phyloP scores from a whole-genome alignment of 139 green algal species.

The Chlorella sp. region DNA sequence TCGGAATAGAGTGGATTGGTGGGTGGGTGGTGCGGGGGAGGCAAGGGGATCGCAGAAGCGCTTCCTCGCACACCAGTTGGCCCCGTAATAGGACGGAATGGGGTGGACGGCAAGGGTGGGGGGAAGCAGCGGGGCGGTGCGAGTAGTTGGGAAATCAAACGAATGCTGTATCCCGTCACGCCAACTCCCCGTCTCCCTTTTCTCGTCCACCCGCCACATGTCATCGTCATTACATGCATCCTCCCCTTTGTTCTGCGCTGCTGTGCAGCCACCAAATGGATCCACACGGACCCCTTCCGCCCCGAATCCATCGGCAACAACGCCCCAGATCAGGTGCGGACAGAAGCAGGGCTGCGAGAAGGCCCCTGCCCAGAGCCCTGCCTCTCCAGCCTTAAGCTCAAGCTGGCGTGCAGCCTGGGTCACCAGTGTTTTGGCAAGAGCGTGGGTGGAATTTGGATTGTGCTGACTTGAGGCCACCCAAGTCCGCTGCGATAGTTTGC shows the following conservation, averaged over 20 bases:
- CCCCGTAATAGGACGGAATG: neutral
- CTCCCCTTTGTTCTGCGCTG: neutral
- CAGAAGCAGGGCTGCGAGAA: neutral
- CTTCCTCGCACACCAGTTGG: neutral
- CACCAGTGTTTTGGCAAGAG: too few relatives aligned
- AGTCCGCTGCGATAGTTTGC: too few relatives aligned
- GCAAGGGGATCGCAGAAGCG: slow-evolving; percentile 59
- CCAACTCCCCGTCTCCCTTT: neutral
- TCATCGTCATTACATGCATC: neutral
- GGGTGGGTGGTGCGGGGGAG: slow-evolving; percentile 56
- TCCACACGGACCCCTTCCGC: slow-evolving; percentile 66
- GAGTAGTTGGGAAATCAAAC: too few relatives aligned
- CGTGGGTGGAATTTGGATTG: too few relatives aligned
- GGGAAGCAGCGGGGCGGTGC: too few relatives aligned
- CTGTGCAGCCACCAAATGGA: slow-evolving; percentile 75
- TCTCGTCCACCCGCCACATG: neutral
- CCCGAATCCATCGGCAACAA: slow-evolving; percentile 26
- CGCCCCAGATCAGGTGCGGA: neutral
- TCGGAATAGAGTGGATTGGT: slow-evolving; percentile 71
- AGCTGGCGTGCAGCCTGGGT: too few relatives aligned
- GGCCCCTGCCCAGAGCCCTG: too few relatives aligned
- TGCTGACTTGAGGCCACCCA: too few relatives aligned
- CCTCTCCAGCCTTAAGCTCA: too few relatives aligned
- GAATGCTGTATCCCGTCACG: neutral
- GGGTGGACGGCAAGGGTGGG: neutral